Conservation (phyloP, 345 rosid genomes). For the Eucalyptus pauciflora region DNA sequence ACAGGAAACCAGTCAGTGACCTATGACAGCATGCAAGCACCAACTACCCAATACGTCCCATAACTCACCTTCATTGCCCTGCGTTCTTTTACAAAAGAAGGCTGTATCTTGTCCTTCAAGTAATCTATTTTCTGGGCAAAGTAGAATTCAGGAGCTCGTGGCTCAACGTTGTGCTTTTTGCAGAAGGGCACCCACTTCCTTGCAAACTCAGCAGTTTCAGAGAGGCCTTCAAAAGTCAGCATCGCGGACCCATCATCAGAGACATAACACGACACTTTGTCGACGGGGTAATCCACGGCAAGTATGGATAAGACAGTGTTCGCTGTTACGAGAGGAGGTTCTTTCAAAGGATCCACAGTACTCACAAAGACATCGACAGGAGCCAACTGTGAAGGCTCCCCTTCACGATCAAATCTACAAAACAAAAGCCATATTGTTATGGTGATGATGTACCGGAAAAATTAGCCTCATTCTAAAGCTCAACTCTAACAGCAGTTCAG, state of each 20-base stretch:
- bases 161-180: slow-evolving; percentile 96
- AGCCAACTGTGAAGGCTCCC: slow-evolving; percentile 91
- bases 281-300: slow-evolving; percentile 97
- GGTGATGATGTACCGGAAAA: not conserved
- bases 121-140: slow-evolving; percentile 98
- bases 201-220: slow-evolving; percentile 98
- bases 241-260: slow-evolving; percentile 99
- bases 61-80: slow-evolving; percentile 87
- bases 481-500: not conserved
- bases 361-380: slow-evolving; percentile 98
- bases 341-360: slow-evolving; percentile 99
- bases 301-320: slow-evolving; percentile 98
- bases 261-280: slow-evolving; percentile 98
- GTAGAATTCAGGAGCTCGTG: slow-evolving; percentile 98
- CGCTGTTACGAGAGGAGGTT: slow-evolving; percentile 95
- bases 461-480: not conserved
- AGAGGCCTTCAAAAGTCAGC: slow-evolving; percentile 96
- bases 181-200: slow-evolving; percentile 99
- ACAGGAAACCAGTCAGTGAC: not conserved
- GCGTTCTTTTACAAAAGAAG: slow-evolving; percentile 98
- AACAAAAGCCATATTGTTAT: not conserved
- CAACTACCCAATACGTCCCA: not conserved
- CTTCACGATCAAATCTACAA: slow-evolving; percentile 88
- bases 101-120: slow-evolving; percentile 94
- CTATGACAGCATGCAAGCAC: not conserved